Evolutionary conservation across 225 moss, liverwort and hornwort genomes (phyloP).

Genomic region (Physcomitrellopsis africana): DNA sequence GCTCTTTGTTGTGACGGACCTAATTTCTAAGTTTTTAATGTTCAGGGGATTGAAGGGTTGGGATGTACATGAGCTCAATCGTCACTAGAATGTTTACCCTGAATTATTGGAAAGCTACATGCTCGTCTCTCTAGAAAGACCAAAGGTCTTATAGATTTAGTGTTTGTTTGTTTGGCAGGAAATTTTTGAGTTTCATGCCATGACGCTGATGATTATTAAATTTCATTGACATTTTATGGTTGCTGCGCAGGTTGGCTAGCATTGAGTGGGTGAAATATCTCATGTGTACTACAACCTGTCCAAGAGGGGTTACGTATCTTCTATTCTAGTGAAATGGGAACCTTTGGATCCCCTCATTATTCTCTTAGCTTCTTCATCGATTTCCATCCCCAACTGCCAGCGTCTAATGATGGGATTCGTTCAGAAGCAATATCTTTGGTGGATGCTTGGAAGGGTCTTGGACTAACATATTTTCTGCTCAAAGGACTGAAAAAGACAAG

Average conservation of each 20-base stretch:
- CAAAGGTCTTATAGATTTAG: too few species aligned
- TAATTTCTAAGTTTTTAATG: background rate
- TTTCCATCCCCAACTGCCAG: slow-evolving; percentile 40
- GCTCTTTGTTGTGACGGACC: background rate
- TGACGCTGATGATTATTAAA: slow-evolving; percentile 13
- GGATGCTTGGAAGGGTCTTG: slow-evolving; percentile 49
- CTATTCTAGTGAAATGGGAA: slow-evolving; percentile 28
- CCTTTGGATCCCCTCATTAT: slow-evolving; percentile 55
- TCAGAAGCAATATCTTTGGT: slow-evolving; percentile 26
- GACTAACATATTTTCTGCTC: slow-evolving; percentile 44
- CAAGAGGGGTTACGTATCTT: slow-evolving; percentile 1
- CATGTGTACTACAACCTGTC: background rate
- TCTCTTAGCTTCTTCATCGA: slow-evolving; percentile 51
- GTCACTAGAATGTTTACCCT: background rate
- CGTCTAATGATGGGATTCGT: slow-evolving; percentile 29
- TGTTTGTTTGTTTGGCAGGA: background rate
- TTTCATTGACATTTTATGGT: background rate
- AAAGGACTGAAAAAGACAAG: slow-evolving; percentile 43
- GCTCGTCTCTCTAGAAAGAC: too few species aligned
- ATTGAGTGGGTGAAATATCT: slow-evolving; percentile 7
- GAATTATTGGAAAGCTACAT: background rate
- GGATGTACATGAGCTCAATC: background rate
- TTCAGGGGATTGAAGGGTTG: background rate
- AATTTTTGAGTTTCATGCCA: background rate
- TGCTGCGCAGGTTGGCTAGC: slow-evolving; percentile 36